These are phyloP conservation scores for Macrolepiota albuminosa DNA, from an alignment of 768 basidiomycete species.

Conservation along the genomic window DNA sequence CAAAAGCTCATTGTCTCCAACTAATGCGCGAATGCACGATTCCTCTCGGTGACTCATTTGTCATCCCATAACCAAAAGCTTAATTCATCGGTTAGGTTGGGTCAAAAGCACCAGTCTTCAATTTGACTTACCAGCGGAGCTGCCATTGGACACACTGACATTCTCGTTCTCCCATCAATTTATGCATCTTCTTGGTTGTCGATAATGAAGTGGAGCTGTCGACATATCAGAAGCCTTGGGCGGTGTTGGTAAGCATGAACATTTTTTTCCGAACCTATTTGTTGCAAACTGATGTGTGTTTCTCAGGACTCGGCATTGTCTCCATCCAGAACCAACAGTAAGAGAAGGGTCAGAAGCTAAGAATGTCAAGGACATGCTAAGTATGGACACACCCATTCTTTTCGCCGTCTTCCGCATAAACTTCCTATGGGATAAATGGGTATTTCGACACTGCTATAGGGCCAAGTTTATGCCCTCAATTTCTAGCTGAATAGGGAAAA, in stretches of 20 bases:
- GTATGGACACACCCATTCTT: neutral
- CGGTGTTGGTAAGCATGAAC: neutral
- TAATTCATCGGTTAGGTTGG: neutral
- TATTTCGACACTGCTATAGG: too few species aligned
- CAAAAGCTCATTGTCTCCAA: too few species aligned
- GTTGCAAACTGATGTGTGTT: neutral
- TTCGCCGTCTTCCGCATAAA: neutral
- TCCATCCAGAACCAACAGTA: neutral
- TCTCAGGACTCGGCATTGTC: neutral
- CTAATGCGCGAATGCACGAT: too few species aligned
- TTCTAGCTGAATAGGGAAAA: neutral
- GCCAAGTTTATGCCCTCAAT: neutral
- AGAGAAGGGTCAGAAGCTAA: too few species aligned
- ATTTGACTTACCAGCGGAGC: too few species aligned
- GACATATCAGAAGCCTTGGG: neutral
- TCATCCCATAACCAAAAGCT: neutral
- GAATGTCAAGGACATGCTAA: neutral
- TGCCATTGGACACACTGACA: neutral
- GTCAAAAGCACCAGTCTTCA: neutral
- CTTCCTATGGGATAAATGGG: neutral
- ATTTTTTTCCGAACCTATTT: neutral
- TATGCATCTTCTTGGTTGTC: too few species aligned
- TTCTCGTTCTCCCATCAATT: too few species aligned
- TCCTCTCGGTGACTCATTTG: neutral
- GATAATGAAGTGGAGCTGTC: neutral